Evolutionary conservation across 768 basidiomycete genomes (phyloP).

Genomic region (Tephrocybe sp.): DNA sequence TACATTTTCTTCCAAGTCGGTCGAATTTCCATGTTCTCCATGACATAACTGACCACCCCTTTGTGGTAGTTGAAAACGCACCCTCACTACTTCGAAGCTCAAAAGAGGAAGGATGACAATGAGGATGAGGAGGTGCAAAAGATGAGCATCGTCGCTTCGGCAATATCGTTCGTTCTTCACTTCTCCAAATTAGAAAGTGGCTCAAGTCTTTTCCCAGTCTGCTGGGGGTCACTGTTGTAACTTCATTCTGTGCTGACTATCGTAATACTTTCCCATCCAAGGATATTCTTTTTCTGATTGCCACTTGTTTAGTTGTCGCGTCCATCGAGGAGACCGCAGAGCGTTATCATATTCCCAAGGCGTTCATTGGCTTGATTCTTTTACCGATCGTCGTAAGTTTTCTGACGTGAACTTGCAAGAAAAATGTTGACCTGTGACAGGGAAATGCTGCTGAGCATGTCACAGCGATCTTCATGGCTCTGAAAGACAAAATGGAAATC

Average conservation of each 20-base stretch:
- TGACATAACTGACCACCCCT: not conserved
- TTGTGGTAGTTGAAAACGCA: slow-evolving; percentile 67
- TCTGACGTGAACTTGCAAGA: not conserved
- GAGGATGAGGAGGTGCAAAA: slow-evolving; percentile 40
- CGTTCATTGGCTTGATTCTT: slow-evolving; percentile 85
- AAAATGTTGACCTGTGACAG: slow-evolving; percentile 27
- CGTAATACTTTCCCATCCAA: slow-evolving; percentile 42
- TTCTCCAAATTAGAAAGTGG: not conserved
- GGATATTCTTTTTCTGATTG: slow-evolving; percentile 21
- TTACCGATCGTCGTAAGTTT: slow-evolving; percentile 79
- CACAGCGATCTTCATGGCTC: slow-evolving; percentile 86
- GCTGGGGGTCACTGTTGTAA: slow-evolving; percentile 72
- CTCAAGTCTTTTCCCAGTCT: slow-evolving; percentile 41
- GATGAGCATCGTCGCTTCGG: slow-evolving; percentile 76
- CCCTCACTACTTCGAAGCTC: slow-evolving; percentile 52
- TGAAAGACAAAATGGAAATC: slow-evolving; percentile 62
- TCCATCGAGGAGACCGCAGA: slow-evolving; percentile 91
- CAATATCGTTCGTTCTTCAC: slow-evolving; percentile 39
- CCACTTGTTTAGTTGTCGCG: slow-evolving; percentile 61
- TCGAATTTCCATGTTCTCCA: not conserved
- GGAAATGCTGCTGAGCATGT: slow-evolving; percentile 87
- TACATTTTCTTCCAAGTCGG: slow-evolving; percentile 77
- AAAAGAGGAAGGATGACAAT: slow-evolving; percentile 4
- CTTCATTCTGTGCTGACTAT: slow-evolving; percentile 88
- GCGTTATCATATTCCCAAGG: slow-evolving; percentile 76